Base-by-base conservation (phyloP, 371 early-diverging fungal species). In the Thermomucor indicae-seudaticae region DNA sequence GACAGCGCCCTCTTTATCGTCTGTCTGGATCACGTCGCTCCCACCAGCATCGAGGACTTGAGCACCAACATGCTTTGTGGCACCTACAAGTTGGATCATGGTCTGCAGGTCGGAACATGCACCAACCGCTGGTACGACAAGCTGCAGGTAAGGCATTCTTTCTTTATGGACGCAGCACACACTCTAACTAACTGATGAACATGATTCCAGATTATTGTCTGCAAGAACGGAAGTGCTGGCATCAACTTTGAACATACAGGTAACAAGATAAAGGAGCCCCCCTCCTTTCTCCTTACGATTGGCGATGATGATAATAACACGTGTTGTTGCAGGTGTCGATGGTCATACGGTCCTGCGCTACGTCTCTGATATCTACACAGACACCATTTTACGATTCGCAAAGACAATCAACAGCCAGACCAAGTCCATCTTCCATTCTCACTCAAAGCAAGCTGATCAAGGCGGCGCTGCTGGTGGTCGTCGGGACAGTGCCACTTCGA, bases 1-100 rank as follows among this genome's bases (percentile, higher is more conserved):
- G 87, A 90, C 47, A 60, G 78, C 0, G 81, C 95, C 6, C 73
- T 92, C 47, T 93, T 94, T 60, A 79, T 80, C 39, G 85, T 94
- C 5, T 87, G 87, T 57, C 67, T 94, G 34, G 95, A 93, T 70
- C 85, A 85, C 55, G 74, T 75, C 12, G 49, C 72, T 2, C 80
- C 80, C 1, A 48, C 60, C 28, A 55, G 61, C 8, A 60, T 60
- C 3, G 70, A 72, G 27, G 80, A 79, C 8, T 51, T 79, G 47
- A 69, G 72, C 22, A 73, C 65, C 25, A 79, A 79, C 43, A 79
- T 79, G 80, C 51, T 79, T 25, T 79, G 80, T 65, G 80, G 80
- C 23, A 75, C 75, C 4, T 79, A 79, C 48, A 65, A 71, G 32
- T 58, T 79, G 19, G 62, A 72, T 43, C 64, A 69, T 37, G 80